Base-by-base conservation (phyloP, 495 filamentous ascomycete genomes). In the Xylaria curta region DNA sequence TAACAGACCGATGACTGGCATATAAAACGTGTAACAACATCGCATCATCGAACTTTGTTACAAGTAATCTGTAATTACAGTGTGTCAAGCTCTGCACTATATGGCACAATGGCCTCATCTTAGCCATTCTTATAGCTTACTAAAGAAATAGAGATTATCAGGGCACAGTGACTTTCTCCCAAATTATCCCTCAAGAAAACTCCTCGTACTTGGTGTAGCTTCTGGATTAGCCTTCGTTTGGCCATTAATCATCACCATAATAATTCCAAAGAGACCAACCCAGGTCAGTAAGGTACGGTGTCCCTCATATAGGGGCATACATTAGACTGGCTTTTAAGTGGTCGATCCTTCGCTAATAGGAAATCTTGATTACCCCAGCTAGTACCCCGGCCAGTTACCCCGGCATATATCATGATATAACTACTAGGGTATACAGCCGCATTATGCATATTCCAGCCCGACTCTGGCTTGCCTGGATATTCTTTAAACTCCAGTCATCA, bases 261-360 rank as follows among this genome's bases (percentile, higher is more conserved):
- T 46, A 40, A 67, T 67, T 67, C 65, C 65, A 67, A 67, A 56
- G 36, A 54, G 36, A 36, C 15, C 8, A 44, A 12, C 36, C 33
- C 6, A 36, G 33, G 33, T 6, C 6, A 36, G 13, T 3, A 24
- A 36, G 19, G 63, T 21, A 33, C 21, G 15, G 65, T 31, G 33
- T 36, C 33, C 33, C 33, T 36, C 33, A 36, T 36, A 36, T 38
- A 38, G 36, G 36, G 36, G 36, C 8, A 7, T 38, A 38, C 36
- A 38, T 38, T 38, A 38, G 36, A 38, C 36, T 1, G 1, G 6
- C 6, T 38, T 67, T 67, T 26, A 19, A 67, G 65, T n/a, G 47
- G 63, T 13, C 56, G 31, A 67, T 56, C 65, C 49, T 67, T 56
- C 49, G 13, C 47, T 67, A 36, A 56, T 66, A 38, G 36, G 36